A percentile compares a stretch with the other conserved stretches of the same genome.
phyloP scores from a whole-genome alignment of 2,329 filamentous ascomycete species.

The Teratosphaeria viscida region DNA sequence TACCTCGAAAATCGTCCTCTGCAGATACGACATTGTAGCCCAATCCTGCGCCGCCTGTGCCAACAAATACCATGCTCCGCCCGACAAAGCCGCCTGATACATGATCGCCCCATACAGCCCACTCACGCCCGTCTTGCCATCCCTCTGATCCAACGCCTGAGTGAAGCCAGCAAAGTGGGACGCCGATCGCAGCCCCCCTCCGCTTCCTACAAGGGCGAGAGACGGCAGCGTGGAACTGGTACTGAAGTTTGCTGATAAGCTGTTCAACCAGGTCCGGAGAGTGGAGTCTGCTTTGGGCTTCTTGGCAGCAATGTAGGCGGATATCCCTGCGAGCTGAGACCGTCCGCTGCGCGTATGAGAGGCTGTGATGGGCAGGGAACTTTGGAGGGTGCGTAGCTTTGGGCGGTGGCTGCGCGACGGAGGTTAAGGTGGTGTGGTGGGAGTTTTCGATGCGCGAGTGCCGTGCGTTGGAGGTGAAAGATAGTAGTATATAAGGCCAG shows the following conservation, averaged over 20 bases:
- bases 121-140: constrained; percentile 27
- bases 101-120: constrained; percentile 34
- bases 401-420: not conserved
- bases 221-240: constrained; percentile 20
- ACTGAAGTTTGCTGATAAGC: constrained; percentile 20
- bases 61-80: constrained; percentile 33
- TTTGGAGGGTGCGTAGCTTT: not conserved
- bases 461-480: not conserved
- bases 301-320: not conserved
- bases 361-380: not conserved
- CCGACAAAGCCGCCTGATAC: constrained; percentile 33
- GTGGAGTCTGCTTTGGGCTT: constrained; percentile 27
- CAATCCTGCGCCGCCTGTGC: constrained; percentile 34
- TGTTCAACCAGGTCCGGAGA: constrained; percentile 28
- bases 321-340: not conserved
- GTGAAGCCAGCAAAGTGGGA: constrained; percentile 28
- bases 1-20: constrained; percentile 26
- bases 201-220: constrained; percentile 31
- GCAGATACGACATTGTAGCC: constrained; percentile 29
- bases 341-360: not conserved
- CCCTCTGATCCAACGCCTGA: constrained; percentile 31
- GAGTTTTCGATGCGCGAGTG: not conserved
- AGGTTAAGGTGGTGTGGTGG: not conserved
- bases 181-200: constrained; percentile 30
- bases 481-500: not conserved